These are phyloP conservation scores for Musa itinerans DNA, from an alignment of 176 grass and related monocot genomes.

Conservation along the genomic window DNA sequence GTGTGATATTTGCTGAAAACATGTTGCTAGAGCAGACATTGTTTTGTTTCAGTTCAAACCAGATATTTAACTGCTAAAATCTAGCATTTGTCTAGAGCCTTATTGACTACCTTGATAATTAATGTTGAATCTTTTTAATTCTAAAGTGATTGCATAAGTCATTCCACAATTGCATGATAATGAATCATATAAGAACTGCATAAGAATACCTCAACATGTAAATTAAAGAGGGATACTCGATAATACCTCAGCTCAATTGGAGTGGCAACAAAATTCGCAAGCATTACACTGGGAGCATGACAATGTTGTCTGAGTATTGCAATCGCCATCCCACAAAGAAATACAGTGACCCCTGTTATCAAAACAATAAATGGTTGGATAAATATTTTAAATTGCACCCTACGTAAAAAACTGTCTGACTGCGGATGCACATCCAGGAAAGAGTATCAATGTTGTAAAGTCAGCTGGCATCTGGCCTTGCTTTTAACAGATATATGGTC, in stretches of 20 bases:
- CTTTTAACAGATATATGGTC: too few species aligned
- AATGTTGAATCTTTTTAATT: too few species aligned
- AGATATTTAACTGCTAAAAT: neutral
- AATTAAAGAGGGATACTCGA: neutral
- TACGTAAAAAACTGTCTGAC: neutral
- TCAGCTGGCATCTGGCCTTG: too few species aligned
- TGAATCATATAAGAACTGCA: neutral
- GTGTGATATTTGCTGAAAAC: too few species aligned
- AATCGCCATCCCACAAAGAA: slow-evolving; percentile 37
- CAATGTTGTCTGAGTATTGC: slow-evolving; percentile 31
- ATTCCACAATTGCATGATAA: neutral
- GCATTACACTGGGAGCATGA: slow-evolving; percentile 49
- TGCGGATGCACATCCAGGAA: too few species aligned
- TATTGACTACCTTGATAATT: neutral
- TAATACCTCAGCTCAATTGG: slow-evolving; percentile 42
- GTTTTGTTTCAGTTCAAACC: neutral
- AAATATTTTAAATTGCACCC: neutral
- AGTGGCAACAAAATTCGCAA: slow-evolving; percentile 38
- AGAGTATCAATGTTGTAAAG: too few species aligned
- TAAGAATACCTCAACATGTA: neutral
- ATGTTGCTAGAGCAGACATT: neutral
- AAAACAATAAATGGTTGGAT: neutral
- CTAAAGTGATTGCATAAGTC: too few species aligned
- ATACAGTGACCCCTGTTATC: slow-evolving; percentile 32
- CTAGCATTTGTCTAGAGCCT: neutral